Evolutionary conservation across 1,139 yeast species (phyloP), one percentile per base, ranked within the genome.

Genomic region (Yamadazyma triangularis): DNA sequence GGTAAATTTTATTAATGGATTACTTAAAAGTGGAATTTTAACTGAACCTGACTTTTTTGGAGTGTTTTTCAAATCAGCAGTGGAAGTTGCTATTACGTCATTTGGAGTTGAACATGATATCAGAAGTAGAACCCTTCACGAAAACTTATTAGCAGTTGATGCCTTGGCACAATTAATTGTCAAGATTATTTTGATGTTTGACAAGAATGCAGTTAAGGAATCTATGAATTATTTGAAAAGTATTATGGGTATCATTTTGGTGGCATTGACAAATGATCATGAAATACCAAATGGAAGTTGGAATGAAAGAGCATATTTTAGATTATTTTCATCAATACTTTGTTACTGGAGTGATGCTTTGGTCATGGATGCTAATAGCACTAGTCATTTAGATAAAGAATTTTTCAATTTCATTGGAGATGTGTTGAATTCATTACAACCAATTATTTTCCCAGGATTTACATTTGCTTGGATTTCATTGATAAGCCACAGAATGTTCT

Each of bases 391-490:
- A 33, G 70, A 68, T 41, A 35, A 26, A 4, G 69, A 70, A 28
- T 74, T 84, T 43, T 86, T 74, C 56, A 58, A 72, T 26, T 61
- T 69, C 13, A 53, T 89, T 38, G 87, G 89, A 1, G 87, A 85
- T 23, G 70, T 76, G 25, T 70, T 91, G 48, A 76, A 78, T 38
- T 68, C 82, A 6, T 61, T 86, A 34, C 97, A 93, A 57, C 98
- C 98, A 7, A 63, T 84, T 27, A 82, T 91, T 2, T 84, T 83
- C 66, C 96, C 97, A 1, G 96, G 94, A 0, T 91, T 91, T 51
- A 79, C 95, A 0, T 88, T 91, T 68, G 93, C 96, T 1, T 91
- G 98, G 98, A 77, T 88, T 43, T 80, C 96, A 4, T 68, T 91
- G 47, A 73, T 89, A 26, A 80, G 95, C 6, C 98, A 91, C 53